Evolutionary conservation across 129 eudicot species (phyloP).

Genomic region (Artemisia annua): DNA sequence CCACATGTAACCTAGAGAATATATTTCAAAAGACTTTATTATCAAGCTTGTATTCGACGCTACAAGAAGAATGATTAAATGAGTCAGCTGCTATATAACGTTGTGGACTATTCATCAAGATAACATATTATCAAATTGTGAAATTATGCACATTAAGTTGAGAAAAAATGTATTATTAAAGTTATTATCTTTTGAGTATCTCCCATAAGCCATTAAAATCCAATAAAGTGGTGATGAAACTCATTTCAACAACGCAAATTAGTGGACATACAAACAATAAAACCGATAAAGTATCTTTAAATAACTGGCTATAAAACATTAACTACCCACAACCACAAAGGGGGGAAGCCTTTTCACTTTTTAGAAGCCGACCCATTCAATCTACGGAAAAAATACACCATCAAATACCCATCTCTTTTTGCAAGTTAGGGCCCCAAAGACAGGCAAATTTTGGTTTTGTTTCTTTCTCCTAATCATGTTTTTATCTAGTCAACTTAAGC

Average conservation of each 20-base stretch:
- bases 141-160: no score
- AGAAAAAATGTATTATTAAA: background rate
- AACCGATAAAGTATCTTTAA: constrained; percentile 14
- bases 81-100: no score
- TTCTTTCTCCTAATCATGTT: background rate
- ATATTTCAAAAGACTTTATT: no score
- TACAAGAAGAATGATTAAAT: no score
- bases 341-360: constrained; percentile 6
- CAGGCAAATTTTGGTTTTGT: background rate
- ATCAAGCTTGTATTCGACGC: no score
- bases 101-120: no score
- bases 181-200: constrained; percentile 13
- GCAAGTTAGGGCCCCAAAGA: background rate
- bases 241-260: constrained; percentile 15
- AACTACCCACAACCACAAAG: constrained; percentile 16
- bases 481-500: no score
- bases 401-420: background rate
- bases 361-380: background rate
- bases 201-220: constrained; percentile 12
- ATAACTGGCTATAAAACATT: constrained; percentile 15
- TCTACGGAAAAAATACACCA: background rate
- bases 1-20: no score
- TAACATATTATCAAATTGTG: no score
- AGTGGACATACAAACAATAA: background rate
- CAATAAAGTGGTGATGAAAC: background rate